These are phyloP conservation scores for Stentor roeselii DNA, from an alignment of 73 alveolate genomes.

Conservation along the genomic window DNA sequence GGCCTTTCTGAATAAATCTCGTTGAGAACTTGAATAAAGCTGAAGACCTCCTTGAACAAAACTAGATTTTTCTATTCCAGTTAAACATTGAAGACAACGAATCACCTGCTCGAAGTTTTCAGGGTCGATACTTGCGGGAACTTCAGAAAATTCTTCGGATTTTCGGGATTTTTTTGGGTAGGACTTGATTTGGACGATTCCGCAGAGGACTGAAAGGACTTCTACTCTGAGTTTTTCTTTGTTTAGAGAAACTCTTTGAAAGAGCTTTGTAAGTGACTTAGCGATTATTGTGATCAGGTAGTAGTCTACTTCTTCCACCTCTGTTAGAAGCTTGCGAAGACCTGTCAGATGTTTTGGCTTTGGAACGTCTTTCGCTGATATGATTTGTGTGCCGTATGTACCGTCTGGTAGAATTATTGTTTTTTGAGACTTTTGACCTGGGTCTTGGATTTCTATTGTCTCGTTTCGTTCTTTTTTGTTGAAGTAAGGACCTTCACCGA, in stretches of 20 bases:
- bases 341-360: slow-evolving; percentile 50
- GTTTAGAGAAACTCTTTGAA: slow-evolving; percentile 43
- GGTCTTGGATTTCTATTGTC: not conserved
- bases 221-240: not conserved
- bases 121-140: slow-evolving; percentile 8
- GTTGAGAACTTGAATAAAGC: not conserved
- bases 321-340: slow-evolving; percentile 43
- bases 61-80: not conserved
- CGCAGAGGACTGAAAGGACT: not conserved
- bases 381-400: slow-evolving; percentile 84
- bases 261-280: slow-evolving; percentile 64
- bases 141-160: not conserved
- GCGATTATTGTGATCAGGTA: slow-evolving; percentile 72
- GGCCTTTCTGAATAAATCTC: not conserved
- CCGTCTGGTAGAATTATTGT: slow-evolving; percentile 89
- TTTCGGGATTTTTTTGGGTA: not conserved
- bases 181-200: not conserved
- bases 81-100: not conserved
- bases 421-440: slow-evolving; percentile 32
- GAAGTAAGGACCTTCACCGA: slow-evolving; percentile 63
- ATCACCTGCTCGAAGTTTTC: not conserved
- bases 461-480: slow-evolving; percentile 20
- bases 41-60: not conserved
- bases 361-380: slow-evolving; percentile 48
- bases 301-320: slow-evolving; percentile 49